Evolutionary conservation across 768 basidiomycete genomes (phyloP).

Genomic region (Asterophora lycoperdoides): DNA sequence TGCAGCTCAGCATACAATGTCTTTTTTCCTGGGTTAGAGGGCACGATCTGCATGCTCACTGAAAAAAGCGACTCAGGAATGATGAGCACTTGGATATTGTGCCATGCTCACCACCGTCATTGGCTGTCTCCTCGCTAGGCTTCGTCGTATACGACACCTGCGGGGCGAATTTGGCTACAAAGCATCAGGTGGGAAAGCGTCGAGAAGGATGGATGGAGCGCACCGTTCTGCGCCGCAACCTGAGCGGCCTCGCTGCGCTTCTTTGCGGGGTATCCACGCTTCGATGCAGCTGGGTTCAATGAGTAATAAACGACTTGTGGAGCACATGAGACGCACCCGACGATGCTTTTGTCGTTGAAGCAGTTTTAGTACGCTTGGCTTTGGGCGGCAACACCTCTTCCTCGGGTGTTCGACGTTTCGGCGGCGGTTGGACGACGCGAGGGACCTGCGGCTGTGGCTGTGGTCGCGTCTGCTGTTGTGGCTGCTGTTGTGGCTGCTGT

Average conservation of each 20-base stretch:
- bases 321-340: background rate
- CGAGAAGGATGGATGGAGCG: constrained; percentile 15
- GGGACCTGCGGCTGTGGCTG: background rate
- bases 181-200: constrained; percentile 5
- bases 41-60: constrained; percentile 28
- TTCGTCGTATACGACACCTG: constrained; percentile 37
- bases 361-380: constrained; percentile 43
- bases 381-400: constrained; percentile 41
- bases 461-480: background rate
- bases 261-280: constrained; percentile 67
- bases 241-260: constrained; percentile 70
- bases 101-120: constrained; percentile 30
- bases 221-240: constrained; percentile 63
- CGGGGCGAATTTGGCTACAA: constrained; percentile 42
- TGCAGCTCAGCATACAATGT: constrained; percentile 62
- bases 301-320: background rate
- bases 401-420: constrained; percentile 32
- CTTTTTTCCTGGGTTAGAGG: constrained; percentile 27
- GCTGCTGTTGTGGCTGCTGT: background rate
- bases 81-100: background rate
- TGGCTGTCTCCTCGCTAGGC: constrained; percentile 35
- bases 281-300: constrained; percentile 37
- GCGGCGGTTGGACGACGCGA: constrained; percentile 20
- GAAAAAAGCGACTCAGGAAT: background rate
- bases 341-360: constrained; percentile 22